These are phyloP conservation scores for Penicillium maclennaniae DNA, from an alignment of 495 filamentous ascomycete species.

Conservation along the genomic window DNA sequence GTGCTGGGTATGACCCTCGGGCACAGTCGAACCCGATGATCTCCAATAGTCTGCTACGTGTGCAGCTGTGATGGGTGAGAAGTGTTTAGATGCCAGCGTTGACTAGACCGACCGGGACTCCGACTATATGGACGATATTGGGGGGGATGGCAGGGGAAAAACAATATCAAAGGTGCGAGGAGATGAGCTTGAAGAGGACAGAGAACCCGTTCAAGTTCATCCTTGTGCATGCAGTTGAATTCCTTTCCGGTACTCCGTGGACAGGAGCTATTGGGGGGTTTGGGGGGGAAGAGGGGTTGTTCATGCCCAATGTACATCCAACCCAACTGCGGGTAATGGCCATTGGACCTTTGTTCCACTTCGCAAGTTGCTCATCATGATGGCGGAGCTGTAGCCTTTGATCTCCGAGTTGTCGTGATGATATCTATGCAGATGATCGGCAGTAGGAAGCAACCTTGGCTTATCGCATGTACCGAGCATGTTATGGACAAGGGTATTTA, in stretches of 20 bases:
- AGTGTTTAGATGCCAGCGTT: neutral
- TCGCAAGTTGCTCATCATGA: neutral
- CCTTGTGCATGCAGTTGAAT: neutral
- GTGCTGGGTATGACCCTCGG: conserved; percentile 3
- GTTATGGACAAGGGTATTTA: too few species aligned
- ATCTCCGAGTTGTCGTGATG: too few species aligned
- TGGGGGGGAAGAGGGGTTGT: too few species aligned
- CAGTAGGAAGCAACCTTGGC: too few species aligned
- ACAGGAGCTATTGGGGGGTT: neutral
- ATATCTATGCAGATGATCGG: too few species aligned
- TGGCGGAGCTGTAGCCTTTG: neutral
- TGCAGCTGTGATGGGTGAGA: conserved; percentile 30
- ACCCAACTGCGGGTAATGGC: neutral
- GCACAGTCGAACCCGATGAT: conserved; percentile 23
- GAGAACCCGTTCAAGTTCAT: neutral
- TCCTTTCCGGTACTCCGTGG: neutral
- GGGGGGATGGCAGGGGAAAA: neutral
- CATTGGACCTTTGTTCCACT: neutral
- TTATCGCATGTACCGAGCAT: too few species aligned
- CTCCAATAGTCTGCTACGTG: conserved; percentile 32
- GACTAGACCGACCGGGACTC: neutral
- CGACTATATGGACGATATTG: neutral
- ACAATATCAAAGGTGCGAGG: neutral
- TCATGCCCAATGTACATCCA: neutral
- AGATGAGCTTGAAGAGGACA: neutral